Evolutionary conservation across 371 early-diverging fungal species (phyloP), one percentile per base, ranked within the genome.

Genomic region (Lichtheimia corymbifera): DNA sequence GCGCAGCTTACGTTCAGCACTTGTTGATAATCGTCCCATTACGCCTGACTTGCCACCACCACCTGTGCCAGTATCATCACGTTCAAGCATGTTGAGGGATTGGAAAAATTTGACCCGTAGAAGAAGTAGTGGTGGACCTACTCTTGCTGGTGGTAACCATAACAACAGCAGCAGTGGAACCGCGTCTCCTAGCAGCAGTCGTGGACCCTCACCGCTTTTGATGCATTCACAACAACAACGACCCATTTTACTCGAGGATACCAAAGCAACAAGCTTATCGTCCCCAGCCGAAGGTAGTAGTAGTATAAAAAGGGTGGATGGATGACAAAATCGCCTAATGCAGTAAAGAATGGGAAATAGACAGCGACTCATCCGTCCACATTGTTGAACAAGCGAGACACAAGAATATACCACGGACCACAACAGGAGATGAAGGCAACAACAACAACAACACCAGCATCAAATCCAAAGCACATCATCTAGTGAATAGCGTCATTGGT

Each of bases 61-160:
- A 18, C 55, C 72, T 35, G 35, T 64, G 28, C 77, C 77, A 11
- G 57, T 70, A 27, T 63, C 74, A 30, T 77, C 77, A 12, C 63
- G 72, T 12, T 77, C 77, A 3, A 74, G 59, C 30, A 63, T 77
- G 45, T 51, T 77, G 22, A 68, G 67, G 18, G 77, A 77, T 24
- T 58, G 73, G 51, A 74, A 72, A 40, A 69, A 72, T 35, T 35
- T 77, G 14, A 65, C 68, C 25, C 67, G 70, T 53, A 53, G 77
- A 51, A 65, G 68, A 25, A 77, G 72, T 24, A 63, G 61, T 49
- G 63, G 58, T 5, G 43, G 57, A 14, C 49, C 43, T 18, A 50
- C 50, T 0, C 22, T 43, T 22, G 40, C 50, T 12, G 14, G 30
- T 28, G n/a, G 47, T 7, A 15, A 44, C 35, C 42, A 50, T 27